phyloP scores from a whole-genome alignment of 352 stramenopile genomes.

The Phytophthora sp. region DNA sequence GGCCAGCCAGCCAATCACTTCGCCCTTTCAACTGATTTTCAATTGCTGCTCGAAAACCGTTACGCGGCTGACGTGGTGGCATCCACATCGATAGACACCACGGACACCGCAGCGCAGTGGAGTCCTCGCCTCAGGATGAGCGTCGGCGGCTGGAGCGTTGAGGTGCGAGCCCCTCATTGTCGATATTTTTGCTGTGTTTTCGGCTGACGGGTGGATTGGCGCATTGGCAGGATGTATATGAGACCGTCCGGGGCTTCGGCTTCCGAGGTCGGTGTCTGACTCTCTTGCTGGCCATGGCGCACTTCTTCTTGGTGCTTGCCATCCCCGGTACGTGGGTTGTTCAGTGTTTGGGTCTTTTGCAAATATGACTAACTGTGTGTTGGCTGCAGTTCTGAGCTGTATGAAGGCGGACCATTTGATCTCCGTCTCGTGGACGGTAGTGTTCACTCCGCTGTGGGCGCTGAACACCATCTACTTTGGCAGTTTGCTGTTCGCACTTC shows the following conservation, averaged over 20 bases:
- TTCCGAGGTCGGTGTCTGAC: constrained; percentile 34
- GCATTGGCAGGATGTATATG: constrained; percentile 19
- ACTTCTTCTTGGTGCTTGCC: constrained; percentile 26
- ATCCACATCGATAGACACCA: neutral
- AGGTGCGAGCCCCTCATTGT: constrained; percentile 1
- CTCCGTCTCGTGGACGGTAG: constrained; percentile 17
- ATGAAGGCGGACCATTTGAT: constrained; percentile 28
- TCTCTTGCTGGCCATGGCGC: constrained; percentile 27
- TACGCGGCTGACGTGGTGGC: constrained; percentile 3
- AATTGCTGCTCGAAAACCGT: neutral
- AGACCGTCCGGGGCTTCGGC: constrained; percentile 32
- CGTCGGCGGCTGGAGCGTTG: constrained; percentile 19
- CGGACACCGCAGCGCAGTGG: constrained; percentile 4
- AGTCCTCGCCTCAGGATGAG: constrained; percentile 17
- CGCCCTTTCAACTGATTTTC: constrained; percentile 6
- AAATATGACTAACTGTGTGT: neutral
- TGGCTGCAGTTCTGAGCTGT: constrained; percentile 35
- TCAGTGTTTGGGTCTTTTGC: neutral
- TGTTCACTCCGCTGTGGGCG: constrained; percentile 34
- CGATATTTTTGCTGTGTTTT: neutral
- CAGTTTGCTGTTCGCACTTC: constrained; percentile 14
- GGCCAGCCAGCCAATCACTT: constrained; percentile 2
- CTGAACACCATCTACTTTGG: constrained; percentile 36
- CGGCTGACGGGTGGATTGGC: neutral
- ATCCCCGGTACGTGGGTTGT: constrained; percentile 22